Conservation (phyloP, 192 early-diverging fungal genomes). For the Coemansia brasiliensis region DNA sequence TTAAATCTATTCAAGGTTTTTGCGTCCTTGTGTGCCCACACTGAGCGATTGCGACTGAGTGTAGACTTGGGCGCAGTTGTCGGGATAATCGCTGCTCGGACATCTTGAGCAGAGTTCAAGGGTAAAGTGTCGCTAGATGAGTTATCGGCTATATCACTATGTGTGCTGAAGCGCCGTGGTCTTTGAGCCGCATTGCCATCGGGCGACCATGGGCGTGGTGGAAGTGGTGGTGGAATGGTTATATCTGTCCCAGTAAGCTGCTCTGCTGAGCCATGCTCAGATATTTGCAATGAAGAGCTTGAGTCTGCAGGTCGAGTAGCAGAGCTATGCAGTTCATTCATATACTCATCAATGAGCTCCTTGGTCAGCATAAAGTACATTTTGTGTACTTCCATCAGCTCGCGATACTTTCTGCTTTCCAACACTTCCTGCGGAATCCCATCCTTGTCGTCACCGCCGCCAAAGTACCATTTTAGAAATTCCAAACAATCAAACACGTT, state of each 20-base stretch:
- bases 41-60: conserved; percentile 47
- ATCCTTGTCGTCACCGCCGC: conserved; percentile 70
- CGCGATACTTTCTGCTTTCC: conserved; percentile 65
- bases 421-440: conserved; percentile 62
- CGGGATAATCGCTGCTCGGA: conserved; percentile 36
- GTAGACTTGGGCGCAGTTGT: conserved; percentile 11
- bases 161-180: conserved; percentile 11
- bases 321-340: conserved; percentile 42
- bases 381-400: conserved; percentile 61
- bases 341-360: conserved; percentile 65
- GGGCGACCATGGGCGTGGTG: conserved; percentile 7
- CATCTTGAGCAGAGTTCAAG: conserved; percentile 15
- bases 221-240: neutral
- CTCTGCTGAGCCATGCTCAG: too few species aligned
- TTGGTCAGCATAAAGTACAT: conserved; percentile 70
- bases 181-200: neutral
- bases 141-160: conserved; percentile 13
- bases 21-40: conserved; percentile 57
- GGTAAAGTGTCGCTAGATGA: conserved; percentile 39
- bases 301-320: conserved; percentile 5
- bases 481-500: conserved; percentile 72
- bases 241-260: neutral
- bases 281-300: neutral
- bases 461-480: conserved; percentile 71
- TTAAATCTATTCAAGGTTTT: conserved; percentile 29